Conservation (phyloP, 345 rosid species). For the Linum usitatissimum region DNA sequence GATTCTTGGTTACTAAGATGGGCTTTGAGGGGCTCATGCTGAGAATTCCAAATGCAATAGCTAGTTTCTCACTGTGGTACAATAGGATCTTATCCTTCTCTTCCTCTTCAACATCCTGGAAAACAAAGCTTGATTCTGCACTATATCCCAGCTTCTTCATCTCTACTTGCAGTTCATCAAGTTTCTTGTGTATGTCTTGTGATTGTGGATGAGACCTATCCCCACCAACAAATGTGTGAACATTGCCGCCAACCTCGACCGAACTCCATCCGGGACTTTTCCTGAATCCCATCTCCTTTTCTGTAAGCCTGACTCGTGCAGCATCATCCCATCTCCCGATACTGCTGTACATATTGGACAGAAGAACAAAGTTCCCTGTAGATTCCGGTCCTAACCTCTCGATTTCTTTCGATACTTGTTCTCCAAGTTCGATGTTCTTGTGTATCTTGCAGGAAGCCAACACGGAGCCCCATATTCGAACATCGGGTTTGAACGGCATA, state of each 20-base stretch:
- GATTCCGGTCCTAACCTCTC: conserved; percentile 36
- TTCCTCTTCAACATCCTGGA: conserved; percentile 29
- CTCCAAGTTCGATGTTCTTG: conserved; percentile 44
- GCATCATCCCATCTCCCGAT: conserved; percentile 53
- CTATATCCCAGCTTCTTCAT: conserved; percentile 24
- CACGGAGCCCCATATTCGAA: conserved; percentile 41
- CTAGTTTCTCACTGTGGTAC: conserved; percentile 26
- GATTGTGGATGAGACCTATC: conserved; percentile 28
- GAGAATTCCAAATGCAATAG: conserved; percentile 25
- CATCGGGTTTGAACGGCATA: conserved; percentile 42
- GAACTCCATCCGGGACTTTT: conserved; percentile 46
- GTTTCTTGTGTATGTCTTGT: conserved; percentile 18
- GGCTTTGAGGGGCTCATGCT: conserved; percentile 10
- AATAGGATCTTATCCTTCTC: conserved; percentile 24
- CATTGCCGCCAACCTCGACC: conserved; percentile 28
- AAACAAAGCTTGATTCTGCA: conserved; percentile 19
- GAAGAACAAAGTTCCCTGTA: conserved; percentile 38
- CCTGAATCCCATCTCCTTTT: conserved; percentile 26
- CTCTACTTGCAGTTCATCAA: conserved; percentile 18
- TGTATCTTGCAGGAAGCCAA: conserved; percentile 49
- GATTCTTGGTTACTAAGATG: conserved; percentile 19
- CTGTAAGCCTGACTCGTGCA: conserved; percentile 29
- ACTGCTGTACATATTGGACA: conserved; percentile 39
- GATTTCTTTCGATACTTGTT: conserved; percentile 36
- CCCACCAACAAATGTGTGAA: conserved; percentile 29